phyloP scores from a whole-genome alignment of 2,329 filamentous ascomycete species.

The Exophiala calicioides region DNA sequence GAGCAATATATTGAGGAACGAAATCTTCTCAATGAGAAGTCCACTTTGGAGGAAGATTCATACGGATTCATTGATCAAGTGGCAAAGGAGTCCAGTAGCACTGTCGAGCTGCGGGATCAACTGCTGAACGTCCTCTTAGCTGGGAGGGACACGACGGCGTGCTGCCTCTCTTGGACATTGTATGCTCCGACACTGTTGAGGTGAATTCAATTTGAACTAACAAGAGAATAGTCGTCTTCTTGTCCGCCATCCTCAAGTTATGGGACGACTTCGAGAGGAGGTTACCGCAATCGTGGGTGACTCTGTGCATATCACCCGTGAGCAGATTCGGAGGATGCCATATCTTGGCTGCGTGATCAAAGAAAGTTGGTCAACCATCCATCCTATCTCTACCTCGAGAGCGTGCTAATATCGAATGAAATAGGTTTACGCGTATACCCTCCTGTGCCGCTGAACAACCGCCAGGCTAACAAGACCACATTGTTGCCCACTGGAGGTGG shows the following conservation, averaged over 20 bases:
- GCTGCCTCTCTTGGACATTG: slow-evolving; percentile 74
- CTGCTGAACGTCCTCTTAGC: slow-evolving; percentile 73
- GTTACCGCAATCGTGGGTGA: slow-evolving; percentile 51
- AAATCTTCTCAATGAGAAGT: slow-evolving; percentile 8
- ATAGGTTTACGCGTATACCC: slow-evolving; percentile 77
- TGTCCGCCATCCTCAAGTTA: slow-evolving; percentile 65
- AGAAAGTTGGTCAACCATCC: slow-evolving; percentile 36
- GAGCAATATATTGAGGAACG: slow-evolving; percentile 18
- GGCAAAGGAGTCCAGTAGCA: slow-evolving; percentile 34
- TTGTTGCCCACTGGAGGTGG: slow-evolving; percentile 67
- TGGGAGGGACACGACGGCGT: slow-evolving; percentile 79
- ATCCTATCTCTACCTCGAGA: background rate
- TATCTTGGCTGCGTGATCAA: slow-evolving; percentile 52
- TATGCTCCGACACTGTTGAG: slow-evolving; percentile 48
- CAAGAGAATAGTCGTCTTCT: slow-evolving; percentile 53
- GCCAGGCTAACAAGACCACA: slow-evolving; percentile 69
- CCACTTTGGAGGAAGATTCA: background rate
- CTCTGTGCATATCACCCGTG: slow-evolving; percentile 37
- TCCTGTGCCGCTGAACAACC: slow-evolving; percentile 75
- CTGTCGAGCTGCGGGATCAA: slow-evolving; percentile 36
- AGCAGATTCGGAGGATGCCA: slow-evolving; percentile 38
- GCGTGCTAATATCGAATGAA: slow-evolving; percentile 41
- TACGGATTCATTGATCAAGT: slow-evolving; percentile 1
- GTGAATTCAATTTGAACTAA: slow-evolving; percentile 30
- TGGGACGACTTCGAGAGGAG: slow-evolving; percentile 69